These are phyloP conservation scores for Solanum bukasovii DNA, from an alignment of 257 asterid genomes.

Conservation along the genomic window DNA sequence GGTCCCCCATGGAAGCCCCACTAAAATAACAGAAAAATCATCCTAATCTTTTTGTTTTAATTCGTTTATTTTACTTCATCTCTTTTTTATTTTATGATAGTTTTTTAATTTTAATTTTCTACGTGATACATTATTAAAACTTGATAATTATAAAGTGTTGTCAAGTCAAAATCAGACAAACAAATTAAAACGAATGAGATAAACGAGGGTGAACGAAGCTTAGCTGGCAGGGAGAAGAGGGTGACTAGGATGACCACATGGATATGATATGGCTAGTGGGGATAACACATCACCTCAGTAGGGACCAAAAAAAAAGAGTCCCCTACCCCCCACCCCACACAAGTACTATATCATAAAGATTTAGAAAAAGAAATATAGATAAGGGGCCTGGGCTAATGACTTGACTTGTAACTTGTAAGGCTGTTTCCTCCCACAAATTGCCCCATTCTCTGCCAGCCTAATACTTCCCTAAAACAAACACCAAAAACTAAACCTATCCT, in stretches of 20 bases:
- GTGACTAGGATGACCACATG: background rate
- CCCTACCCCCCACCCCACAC: background rate
- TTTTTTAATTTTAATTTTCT: background rate
- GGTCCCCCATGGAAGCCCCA: background rate
- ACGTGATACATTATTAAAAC: no score
- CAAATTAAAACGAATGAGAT: no score
- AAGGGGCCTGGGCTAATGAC: background rate
- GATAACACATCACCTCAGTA: background rate
- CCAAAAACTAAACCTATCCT: background rate
- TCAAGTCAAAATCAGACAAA: background rate
- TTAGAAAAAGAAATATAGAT: background rate
- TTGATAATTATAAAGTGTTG: no score
- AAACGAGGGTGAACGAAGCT: background rate
- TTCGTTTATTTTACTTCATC: background rate
- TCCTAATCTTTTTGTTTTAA: background rate
- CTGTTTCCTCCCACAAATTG: background rate
- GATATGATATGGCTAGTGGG: background rate
- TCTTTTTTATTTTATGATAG: no score
- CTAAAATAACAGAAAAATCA: background rate
- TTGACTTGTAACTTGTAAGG: background rate
- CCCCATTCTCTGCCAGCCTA: background rate
- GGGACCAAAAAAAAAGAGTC: background rate
- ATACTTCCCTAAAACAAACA: no score
- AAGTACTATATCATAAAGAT: background rate
- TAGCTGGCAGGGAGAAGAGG: background rate